Base-by-base conservation (phyloP, 2,329 filamentous ascomycete genomes). In the Ophiostoma novo-ulmi region DNA sequence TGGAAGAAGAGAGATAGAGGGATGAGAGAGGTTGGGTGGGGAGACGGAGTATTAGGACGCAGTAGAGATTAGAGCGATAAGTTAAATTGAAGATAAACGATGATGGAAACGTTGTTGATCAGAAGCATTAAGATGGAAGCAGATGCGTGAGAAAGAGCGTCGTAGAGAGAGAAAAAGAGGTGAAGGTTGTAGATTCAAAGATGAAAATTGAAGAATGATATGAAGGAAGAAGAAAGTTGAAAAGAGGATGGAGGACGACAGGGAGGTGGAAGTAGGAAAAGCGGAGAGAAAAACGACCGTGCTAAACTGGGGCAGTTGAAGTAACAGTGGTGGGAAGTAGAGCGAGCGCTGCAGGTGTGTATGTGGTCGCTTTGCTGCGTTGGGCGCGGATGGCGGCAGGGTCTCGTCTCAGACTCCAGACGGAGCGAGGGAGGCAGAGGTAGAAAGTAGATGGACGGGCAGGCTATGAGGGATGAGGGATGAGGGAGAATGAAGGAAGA, bases 321-420 rank as follows among this genome's bases (percentile, higher is more conserved):
- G 58, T n/a, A 26, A 7, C 26, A 20, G 38, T 64, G 31, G 35
- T 52, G 65, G 44, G n/a, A 13, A 35, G n/a, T 20, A 69, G 58
- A 39, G 26, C 39, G 61, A 26, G 52, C n/a, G 52, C 31, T 67
- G 48, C 36, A 61, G 69, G 66, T 70, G 36, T 48, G 17, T 48
- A 20, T 48, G 69, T 39, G n/a, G 52, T 39, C 52, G 63, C 31
- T 36, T n/a, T 64, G 31, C 3, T 58, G 58, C 48, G 70, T 71
- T 71, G 70, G 70, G 70, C 66, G 70, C 58, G 22, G 66, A 68
- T 22, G 70, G 52, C 70, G 39, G 66, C 66, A 44, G 66, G 36
- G 63, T 39, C 20, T 22, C 65, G 67, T 71, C 66, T 52, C 66
- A 71, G 66, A 48, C 65, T 55, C 52, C 64, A 35, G 63, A 44